Evolutionary conservation across 2,329 filamentous ascomycete genomes (phyloP).

Genomic region (Trichoderma koningiopsis): DNA sequence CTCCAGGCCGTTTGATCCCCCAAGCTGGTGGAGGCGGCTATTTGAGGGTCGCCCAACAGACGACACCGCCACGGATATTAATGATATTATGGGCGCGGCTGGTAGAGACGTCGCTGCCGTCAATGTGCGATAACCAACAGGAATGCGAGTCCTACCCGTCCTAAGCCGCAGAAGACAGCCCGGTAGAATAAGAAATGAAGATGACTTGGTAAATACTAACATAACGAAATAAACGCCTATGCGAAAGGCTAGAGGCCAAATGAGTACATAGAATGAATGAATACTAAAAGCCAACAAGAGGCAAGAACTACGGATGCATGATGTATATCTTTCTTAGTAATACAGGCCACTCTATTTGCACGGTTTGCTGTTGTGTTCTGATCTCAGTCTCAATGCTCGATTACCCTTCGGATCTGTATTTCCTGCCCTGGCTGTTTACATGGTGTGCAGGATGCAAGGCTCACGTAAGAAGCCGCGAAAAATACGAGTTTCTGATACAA

Average conservation of each 20-base stretch:
- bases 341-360: not conserved
- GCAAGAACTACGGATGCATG: not conserved
- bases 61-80: constrained; percentile 56
- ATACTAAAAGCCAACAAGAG: not conserved
- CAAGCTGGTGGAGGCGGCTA: constrained; percentile 82
- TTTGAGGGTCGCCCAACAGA: constrained; percentile 64
- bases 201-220: not conserved
- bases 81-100: constrained; percentile 64
- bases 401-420: not conserved
- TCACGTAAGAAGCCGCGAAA: too few species aligned
- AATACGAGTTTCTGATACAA: too few species aligned
- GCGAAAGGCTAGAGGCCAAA: not conserved
- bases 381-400: not conserved
- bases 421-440: not conserved
- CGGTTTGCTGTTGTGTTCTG: not conserved
- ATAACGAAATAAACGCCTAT: not conserved
- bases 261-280: constrained; percentile 1
- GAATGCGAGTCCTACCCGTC: not conserved
- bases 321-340: not conserved
- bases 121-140: constrained; percentile 4
- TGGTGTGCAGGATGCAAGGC: too few species aligned
- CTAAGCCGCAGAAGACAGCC: not conserved
- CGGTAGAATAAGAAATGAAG: not conserved
- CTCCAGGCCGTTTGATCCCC: constrained; percentile 83
- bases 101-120: constrained; percentile 35